Percentiles rank a stretch among this genome's conserved stretches.
Evolutionary conservation across 495 filamentous ascomycete species (phyloP).

Genomic region (Penicillium lividum): DNA sequence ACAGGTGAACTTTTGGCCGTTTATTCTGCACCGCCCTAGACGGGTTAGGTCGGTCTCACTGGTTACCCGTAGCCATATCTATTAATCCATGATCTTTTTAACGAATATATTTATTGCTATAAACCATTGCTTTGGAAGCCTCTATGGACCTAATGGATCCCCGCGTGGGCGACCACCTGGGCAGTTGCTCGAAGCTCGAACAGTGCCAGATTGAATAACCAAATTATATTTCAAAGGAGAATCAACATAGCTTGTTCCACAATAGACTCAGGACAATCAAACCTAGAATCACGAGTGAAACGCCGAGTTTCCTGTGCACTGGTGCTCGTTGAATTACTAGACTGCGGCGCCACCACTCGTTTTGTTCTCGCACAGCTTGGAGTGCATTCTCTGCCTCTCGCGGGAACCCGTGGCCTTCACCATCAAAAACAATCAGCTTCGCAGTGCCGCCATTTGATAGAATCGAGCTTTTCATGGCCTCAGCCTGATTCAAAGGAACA

Average conservation of each 20-base stretch:
- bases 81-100: too few species aligned
- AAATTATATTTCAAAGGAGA: background rate
- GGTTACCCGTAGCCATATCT: too few species aligned
- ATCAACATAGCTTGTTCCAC: background rate
- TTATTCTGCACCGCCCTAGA: too few species aligned
- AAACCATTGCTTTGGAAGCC: too few species aligned
- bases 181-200: too few species aligned
- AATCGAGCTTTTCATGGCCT: constrained; percentile 34
- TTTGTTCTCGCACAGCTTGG: constrained; percentile 29
- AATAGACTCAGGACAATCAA: background rate
- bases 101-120: too few species aligned
- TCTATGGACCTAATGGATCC: too few species aligned
- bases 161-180: too few species aligned
- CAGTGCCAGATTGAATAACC: background rate
- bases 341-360: constrained; percentile 34
- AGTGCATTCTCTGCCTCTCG: constrained; percentile 25
- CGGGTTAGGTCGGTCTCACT: too few species aligned
- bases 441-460: constrained; percentile 32
- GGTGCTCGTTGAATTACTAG: background rate
- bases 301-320: background rate
- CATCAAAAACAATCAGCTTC: constrained; percentile 37
- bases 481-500: constrained; percentile 44
- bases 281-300: background rate
- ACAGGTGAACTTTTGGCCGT: too few species aligned
- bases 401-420: constrained; percentile 43